A percentile compares a stretch with the other conserved stretches of the same genome.
These are phyloP conservation scores for Leishmania gerbilli DNA, from an alignment of 208 protist genomes.

Conservation along the genomic window DNA sequence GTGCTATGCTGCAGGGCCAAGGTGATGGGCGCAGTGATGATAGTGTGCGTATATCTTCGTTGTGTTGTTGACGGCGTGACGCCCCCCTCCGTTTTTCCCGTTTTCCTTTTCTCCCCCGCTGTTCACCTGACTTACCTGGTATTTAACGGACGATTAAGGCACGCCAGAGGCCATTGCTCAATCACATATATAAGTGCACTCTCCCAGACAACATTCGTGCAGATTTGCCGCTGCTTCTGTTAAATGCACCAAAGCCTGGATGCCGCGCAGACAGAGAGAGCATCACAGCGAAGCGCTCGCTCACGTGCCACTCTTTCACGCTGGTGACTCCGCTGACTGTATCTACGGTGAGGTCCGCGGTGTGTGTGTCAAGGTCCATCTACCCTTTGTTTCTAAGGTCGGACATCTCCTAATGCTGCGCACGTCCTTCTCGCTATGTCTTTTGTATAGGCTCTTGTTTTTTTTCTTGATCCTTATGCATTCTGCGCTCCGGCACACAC, in stretches of 20 bases:
- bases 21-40: not conserved
- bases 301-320: not conserved
- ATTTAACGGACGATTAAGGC: constrained; percentile 12
- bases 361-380: not conserved
- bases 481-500: not conserved
- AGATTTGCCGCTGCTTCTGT: not conserved
- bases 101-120: not conserved
- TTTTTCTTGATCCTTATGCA: not conserved
- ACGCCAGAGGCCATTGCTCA: not conserved
- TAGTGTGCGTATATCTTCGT: not conserved
- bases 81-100: no score
- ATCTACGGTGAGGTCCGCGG: not conserved
- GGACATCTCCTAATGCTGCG: not conserved
- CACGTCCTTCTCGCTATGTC: not conserved
- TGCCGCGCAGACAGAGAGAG: not conserved
- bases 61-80: not conserved
- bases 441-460: not conserved
- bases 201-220: not conserved
- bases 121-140: not conserved
- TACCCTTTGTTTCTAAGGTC: not conserved
- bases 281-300: not conserved
- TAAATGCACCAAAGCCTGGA: not conserved
- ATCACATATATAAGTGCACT: not conserved
- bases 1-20: not conserved
- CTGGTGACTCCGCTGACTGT: not conserved